A percentile compares a stretch with the other conserved stretches of the same genome.
These are phyloP conservation scores for Leucosporidium yakuticum DNA, from an alignment of 768 basidiomycete species.

Conservation along the genomic window DNA sequence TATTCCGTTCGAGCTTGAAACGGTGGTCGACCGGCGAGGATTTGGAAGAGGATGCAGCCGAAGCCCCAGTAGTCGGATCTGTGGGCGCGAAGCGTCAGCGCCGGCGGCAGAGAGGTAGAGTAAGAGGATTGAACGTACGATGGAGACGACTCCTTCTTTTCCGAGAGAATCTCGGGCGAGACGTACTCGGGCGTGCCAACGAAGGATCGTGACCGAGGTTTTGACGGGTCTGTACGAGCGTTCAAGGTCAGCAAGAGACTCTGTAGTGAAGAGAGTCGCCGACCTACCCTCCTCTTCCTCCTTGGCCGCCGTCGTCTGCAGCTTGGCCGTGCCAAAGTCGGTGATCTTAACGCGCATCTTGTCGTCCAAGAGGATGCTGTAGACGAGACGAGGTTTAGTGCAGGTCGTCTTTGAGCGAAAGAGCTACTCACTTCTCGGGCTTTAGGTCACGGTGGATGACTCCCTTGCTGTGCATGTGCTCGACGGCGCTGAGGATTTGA, in stretches of 20 bases:
- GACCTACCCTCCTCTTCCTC: constrained; percentile 8
- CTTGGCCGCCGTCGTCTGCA: constrained; percentile 15
- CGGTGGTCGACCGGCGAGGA: constrained; percentile 83
- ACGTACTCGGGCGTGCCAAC: constrained; percentile 89
- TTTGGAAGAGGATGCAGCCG: constrained; percentile 88
- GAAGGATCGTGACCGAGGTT: constrained; percentile 51
- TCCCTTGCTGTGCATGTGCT: constrained; percentile 82
- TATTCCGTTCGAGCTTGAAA: constrained; percentile 86
- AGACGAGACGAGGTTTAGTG: constrained; percentile 53
- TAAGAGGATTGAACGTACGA: constrained; percentile 50
- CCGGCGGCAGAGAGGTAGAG: not conserved
- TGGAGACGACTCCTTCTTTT: constrained; percentile 57
- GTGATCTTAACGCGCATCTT: constrained; percentile 86
- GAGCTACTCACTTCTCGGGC: constrained; percentile 46
- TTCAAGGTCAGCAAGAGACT: not conserved
- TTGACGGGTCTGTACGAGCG: constrained; percentile 2
- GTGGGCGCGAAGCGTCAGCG: not conserved
- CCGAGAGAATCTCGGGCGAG: constrained; percentile 75
- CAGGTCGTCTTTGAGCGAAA: not conserved
- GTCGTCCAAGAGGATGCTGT: constrained; percentile 82
- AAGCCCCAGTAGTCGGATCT: constrained; percentile 95
- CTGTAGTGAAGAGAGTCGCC: constrained; percentile 7
- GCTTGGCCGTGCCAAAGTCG: constrained; percentile 81
- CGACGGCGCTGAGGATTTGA: constrained; percentile 78
- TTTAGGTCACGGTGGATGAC: constrained; percentile 71